Percentiles rank a stretch among this genome's conserved stretches.
Evolutionary conservation across 345 rosid genomes (phyloP).

Genomic region (Lepidium didymum): DNA sequence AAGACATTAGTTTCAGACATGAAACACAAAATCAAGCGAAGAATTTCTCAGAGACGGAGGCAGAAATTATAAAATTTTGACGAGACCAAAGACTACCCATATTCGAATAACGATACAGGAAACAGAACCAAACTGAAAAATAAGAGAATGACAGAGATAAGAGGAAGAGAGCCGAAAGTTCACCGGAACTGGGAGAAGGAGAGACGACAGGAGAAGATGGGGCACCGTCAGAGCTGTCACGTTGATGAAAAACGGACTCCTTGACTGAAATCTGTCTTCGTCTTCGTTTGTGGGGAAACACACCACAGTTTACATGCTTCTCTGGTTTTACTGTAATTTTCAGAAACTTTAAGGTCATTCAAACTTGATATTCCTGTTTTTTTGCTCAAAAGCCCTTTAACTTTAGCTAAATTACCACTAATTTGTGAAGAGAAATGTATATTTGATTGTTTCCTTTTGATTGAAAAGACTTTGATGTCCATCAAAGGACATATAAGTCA

Average conservation of each 20-base stretch:
- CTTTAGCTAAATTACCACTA: neutral
- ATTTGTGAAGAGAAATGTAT: neutral
- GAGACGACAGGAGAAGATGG: neutral
- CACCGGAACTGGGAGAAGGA: constrained; percentile 3
- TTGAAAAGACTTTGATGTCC: neutral
- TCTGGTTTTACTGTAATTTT: constrained; percentile 22
- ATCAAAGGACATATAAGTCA: neutral
- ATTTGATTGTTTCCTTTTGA: neutral
- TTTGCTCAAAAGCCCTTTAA: neutral
- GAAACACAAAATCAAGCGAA: neutral
- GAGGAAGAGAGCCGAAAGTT: neutral
- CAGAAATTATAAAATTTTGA: neutral
- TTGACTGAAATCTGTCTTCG: constrained; percentile 24
- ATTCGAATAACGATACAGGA: neutral
- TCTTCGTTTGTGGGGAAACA: constrained; percentile 13
- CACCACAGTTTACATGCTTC: constrained; percentile 12
- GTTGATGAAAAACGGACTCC: constrained; percentile 10
- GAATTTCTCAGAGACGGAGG: neutral
- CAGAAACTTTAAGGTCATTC: neutral
- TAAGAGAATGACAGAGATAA: neutral
- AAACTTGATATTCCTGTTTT: neutral
- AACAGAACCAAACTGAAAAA: neutral
- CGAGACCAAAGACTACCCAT: neutral
- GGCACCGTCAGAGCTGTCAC: constrained; percentile 16
- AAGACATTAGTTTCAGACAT: neutral